phyloP scores from a whole-genome alignment of 352 stramenopile species.

The Aphanomyces stellatus region DNA sequence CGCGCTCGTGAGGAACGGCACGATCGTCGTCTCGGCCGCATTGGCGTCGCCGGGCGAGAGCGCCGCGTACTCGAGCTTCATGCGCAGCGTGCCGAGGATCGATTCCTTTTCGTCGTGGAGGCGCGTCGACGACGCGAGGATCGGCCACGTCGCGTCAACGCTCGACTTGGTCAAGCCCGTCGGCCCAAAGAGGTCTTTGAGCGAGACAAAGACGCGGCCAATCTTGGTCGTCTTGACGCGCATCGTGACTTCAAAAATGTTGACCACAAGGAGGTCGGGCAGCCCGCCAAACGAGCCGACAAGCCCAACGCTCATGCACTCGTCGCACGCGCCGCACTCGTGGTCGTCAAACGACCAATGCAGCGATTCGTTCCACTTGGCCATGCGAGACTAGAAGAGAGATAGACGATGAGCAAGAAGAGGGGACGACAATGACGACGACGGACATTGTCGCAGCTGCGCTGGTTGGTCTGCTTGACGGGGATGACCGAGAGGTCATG shows the following conservation, averaged over 20 bases:
- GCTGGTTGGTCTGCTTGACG: conserved; percentile 67
- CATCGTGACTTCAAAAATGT: conserved; percentile 78
- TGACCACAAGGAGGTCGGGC: conserved; percentile 70
- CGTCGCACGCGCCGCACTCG: conserved; percentile 52
- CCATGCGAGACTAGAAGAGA: background rate
- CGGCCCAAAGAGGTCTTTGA: conserved; percentile 68
- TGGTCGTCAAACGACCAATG: conserved; percentile 75
- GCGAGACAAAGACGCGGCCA: conserved; percentile 57
- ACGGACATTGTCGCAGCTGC: conserved; percentile 27
- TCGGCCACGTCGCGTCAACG: conserved; percentile 55
- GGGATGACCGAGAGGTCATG: conserved; percentile 65
- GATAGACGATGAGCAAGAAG: background rate
- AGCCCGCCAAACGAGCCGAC: conserved; percentile 59
- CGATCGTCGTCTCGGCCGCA: conserved; percentile 23
- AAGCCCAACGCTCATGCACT: conserved; percentile 49
- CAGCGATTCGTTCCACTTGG: conserved; percentile 64
- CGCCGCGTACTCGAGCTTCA: conserved; percentile 62
- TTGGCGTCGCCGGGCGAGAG: conserved; percentile 32
- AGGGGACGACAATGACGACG: too few relatives aligned
- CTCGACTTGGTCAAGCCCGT: conserved; percentile 45
- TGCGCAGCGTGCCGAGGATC: conserved; percentile 57
- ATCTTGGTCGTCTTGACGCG: conserved; percentile 80
- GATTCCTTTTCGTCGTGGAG: conserved; percentile 18
- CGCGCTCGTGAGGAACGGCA: conserved; percentile 64
- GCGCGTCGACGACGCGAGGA: conserved; percentile 48